A percentile compares a stretch with the other conserved stretches of the same genome.
Conservation (phyloP, 768 basidiomycete genomes). For the Mycena vitilis region DNA sequence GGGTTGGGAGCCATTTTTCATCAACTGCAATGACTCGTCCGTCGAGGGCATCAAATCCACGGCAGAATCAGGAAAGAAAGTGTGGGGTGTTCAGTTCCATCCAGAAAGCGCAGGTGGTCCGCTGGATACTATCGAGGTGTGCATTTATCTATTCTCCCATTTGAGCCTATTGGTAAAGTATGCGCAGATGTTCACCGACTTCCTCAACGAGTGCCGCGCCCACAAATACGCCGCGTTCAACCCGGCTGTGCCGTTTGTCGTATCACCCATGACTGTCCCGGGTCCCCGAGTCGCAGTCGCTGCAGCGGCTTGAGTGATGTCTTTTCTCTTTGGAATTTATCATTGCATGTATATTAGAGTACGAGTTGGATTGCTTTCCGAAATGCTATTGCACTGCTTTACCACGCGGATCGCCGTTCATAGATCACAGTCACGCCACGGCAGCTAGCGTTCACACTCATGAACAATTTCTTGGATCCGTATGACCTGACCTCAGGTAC, state of each 20-base stretch:
- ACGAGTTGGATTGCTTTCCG: too few relatives aligned
- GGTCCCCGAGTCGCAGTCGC: constrained; percentile 44
- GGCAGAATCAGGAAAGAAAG: constrained; percentile 83
- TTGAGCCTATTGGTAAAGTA: constrained; percentile 7
- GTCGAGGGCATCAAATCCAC: constrained; percentile 99
- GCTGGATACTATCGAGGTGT: constrained; percentile 95
- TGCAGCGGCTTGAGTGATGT: constrained; percentile 41
- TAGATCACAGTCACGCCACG: not conserved
- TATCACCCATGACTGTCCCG: constrained; percentile 39
- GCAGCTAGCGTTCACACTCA: constrained; percentile 39
- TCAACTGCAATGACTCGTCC: constrained; percentile 99
- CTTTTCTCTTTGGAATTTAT: not conserved
- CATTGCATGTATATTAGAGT: too few relatives aligned
- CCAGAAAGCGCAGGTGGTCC: constrained; percentile 99
- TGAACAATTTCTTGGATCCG: constrained; percentile 79
- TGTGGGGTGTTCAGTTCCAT: constrained; percentile 99
- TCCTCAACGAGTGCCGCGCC: constrained; percentile 82
- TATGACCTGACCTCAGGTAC: constrained; percentile 69
- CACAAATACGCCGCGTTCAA: constrained; percentile 54
- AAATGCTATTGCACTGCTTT: too few relatives aligned
- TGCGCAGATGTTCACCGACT: constrained; percentile 92
- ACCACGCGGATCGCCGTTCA: too few relatives aligned
- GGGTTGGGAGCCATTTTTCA: constrained; percentile 99
- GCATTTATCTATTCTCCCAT: constrained; percentile 35
- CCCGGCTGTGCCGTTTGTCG: constrained; percentile 37